These are phyloP conservation scores for Daldinia concentrica DNA, from an alignment of 495 filamentous ascomycete species.

Conservation along the genomic window DNA sequence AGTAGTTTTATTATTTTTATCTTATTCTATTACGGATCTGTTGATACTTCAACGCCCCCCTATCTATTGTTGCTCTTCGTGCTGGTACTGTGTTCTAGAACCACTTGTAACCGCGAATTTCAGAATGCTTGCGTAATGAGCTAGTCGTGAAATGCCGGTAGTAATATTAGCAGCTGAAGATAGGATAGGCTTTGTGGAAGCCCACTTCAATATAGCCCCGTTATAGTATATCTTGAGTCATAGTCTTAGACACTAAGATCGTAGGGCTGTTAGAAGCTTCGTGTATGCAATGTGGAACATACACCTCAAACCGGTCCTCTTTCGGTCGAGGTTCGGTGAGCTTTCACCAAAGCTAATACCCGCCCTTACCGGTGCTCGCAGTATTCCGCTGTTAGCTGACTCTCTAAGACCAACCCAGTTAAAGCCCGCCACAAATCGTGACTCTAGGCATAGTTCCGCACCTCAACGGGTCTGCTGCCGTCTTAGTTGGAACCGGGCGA, in stretches of 20 bases:
- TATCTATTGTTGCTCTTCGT: neutral
- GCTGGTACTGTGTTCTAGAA: neutral
- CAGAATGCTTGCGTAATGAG: neutral
- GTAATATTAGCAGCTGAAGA: neutral
- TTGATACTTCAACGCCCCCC: slow-evolving; percentile 11
- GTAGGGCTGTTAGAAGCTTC: slow-evolving; percentile 12
- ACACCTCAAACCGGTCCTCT: neutral
- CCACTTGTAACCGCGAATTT: neutral
- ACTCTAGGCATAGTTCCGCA: slow-evolving; percentile 3
- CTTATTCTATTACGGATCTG: slow-evolving; percentile 9
- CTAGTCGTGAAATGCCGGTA: neutral
- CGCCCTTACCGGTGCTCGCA: neutral
- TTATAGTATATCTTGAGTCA: slow-evolving; percentile 4
- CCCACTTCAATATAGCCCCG: neutral
- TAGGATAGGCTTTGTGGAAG: neutral
- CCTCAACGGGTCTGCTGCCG: neutral
- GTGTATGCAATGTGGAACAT: slow-evolving; percentile 4
- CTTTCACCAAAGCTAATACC: neutral
- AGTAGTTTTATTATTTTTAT: slow-evolving; percentile 14
- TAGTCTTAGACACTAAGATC: neutral
- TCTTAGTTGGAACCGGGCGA: neutral
- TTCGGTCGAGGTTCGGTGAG: neutral
- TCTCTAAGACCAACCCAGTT: neutral
- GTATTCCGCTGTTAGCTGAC: neutral
- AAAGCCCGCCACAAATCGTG: neutral